Base-by-base conservation (phyloP, 1,284 basidiomycete genomes). In the Apiotrichum domesticum region DNA sequence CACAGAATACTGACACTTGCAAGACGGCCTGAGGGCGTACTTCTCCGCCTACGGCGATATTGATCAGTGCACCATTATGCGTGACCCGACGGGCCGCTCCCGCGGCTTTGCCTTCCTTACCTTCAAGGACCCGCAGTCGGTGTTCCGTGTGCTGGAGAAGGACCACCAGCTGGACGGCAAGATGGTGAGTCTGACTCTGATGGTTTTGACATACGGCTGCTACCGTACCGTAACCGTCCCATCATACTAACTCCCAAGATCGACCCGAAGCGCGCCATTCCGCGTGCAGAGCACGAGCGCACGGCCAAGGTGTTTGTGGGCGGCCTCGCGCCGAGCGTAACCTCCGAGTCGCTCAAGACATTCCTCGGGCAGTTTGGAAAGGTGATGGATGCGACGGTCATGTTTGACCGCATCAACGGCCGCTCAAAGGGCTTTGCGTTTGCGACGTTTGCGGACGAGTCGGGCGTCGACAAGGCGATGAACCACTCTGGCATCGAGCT, bases 351-450 rank as follows among this genome's bases (percentile, higher is more conserved):
- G 6, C 91, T 98, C 85, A 85, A 88, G 62, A 83, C 86, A 57
- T 96, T 89, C 79, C 95, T 98, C 76, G 84, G 86, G 45, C 89
- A 94, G 71, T 83, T 80, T 69, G 96, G 95, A 58, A 87, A 86
- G 65, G 91, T 99, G 60, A 87, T 94, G 69, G 95, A 98, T 74
- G 92, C 94, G 51, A 98, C 93, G 0, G 91, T 98, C 69, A 98
- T 99, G 96, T 84, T 97, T 69, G 96, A 99, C 77, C 87, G 93
- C 52, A 92, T 98, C 74, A 97, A 92, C 14, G 89, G 90, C 37
- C 80, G 94, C 49, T 93, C 90, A 77, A 95, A 98, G 74, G 96
- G 96, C 5, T 99, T 98, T 67, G 96, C 96, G 0, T 99, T 99
- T 71, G 87, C 98, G 21, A 96, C 92, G 0, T 96, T 97, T 67